These are phyloP conservation scores for Penicillium sp. DNA, from an alignment of 2,329 filamentous ascomycete species.

Conservation along the genomic window DNA sequence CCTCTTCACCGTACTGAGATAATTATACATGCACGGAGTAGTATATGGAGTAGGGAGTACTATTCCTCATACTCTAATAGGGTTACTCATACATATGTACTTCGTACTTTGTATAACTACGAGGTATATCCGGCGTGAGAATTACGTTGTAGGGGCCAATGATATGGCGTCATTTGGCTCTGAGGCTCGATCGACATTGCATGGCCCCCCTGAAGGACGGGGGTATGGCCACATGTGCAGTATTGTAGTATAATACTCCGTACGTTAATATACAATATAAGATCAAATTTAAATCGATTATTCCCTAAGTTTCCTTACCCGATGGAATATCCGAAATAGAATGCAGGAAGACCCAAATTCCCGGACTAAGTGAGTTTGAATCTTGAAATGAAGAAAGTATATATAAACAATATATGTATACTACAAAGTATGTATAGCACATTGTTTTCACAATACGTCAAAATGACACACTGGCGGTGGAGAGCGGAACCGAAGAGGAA, in stretches of 20 bases:
- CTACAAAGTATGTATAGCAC: no score
- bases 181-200: slow-evolving; percentile 36
- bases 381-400: background rate
- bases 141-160: slow-evolving; percentile 11
- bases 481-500: background rate
- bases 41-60: background rate
- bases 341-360: background rate
- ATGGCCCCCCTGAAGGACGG: slow-evolving; percentile 25
- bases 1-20: background rate
- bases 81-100: background rate
- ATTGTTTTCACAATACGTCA: slow-evolving; percentile 13
- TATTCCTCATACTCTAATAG: background rate
- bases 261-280: background rate
- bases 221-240: slow-evolving; percentile 3
- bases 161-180: slow-evolving; percentile 22
- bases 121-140: slow-evolving; percentile 3
- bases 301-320: background rate
- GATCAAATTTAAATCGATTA: background rate
- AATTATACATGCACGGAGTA: background rate
- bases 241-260: background rate
- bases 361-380: background rate
- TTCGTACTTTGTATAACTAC: background rate
- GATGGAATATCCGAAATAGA: background rate
- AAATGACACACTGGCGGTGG: slow-evolving; percentile 14
- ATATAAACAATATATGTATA: background rate